A percentile compares a stretch with the other conserved stretches of the same genome.
These are phyloP conservation scores for Botrytis cinerea DNA, from an alignment of 2,329 filamentous ascomycete species.

Conservation along the genomic window DNA sequence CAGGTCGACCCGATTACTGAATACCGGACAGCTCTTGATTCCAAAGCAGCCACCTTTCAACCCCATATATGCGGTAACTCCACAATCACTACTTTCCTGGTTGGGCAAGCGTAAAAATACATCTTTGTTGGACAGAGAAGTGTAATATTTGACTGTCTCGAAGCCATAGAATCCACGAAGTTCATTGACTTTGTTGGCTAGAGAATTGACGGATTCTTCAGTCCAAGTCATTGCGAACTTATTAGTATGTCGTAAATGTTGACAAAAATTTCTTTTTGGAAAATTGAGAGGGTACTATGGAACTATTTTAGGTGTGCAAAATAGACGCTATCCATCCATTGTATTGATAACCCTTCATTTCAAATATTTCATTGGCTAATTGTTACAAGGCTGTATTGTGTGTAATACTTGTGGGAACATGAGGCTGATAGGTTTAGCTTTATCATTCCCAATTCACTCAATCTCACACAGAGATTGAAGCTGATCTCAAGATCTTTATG, in stretches of 20 bases:
- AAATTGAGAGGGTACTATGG: background rate
- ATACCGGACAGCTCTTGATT: background rate
- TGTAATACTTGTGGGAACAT: background rate
- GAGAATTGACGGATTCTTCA: background rate
- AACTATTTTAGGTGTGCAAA: background rate
- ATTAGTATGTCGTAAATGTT: background rate
- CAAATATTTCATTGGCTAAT: background rate
- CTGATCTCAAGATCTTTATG: background rate
- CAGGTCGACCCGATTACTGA: background rate
- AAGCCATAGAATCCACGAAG: background rate
- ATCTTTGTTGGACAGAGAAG: background rate
- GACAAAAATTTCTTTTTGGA: background rate
- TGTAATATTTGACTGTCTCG: background rate
- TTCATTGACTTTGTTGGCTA: background rate
- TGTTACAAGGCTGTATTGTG: background rate
- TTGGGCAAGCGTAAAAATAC: too few relatives aligned
- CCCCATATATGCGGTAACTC: background rate
- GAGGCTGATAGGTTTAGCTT: background rate
- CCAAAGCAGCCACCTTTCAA: background rate
- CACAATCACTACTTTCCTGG: background rate
- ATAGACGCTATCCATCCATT: too few relatives aligned
- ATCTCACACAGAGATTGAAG: background rate
- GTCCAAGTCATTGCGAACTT: background rate
- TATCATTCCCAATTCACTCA: background rate
- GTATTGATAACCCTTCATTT: background rate